phyloP scores from a whole-genome alignment of 495 filamentous ascomycete genomes.

The Melanomma pulvis-pyrius region DNA sequence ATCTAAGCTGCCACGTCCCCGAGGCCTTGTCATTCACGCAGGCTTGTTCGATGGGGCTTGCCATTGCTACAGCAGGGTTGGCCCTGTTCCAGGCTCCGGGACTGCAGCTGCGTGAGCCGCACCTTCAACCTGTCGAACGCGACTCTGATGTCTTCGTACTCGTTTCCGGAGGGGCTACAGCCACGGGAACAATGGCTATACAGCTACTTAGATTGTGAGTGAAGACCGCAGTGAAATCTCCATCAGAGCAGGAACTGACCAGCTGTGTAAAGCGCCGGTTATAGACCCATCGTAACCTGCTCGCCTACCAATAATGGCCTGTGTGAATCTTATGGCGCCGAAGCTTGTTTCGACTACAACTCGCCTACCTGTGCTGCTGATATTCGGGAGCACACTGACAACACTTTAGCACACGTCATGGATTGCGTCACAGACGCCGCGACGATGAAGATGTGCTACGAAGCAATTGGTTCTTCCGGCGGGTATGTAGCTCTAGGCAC shows the following conservation, averaged over 20 bases:
- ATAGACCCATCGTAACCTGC: neutral
- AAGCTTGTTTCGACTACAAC: neutral
- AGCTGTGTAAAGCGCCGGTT: neutral
- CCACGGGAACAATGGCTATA: neutral
- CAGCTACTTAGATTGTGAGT: slow-evolving; percentile 2
- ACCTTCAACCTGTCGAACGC: neutral
- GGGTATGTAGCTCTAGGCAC: neutral
- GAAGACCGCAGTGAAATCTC: neutral
- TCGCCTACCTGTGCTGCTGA: slow-evolving; percentile 3
- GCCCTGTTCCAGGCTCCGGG: neutral
- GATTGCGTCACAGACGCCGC: neutral
- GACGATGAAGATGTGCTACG: neutral
- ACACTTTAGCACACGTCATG: neutral
- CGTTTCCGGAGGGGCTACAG: neutral
- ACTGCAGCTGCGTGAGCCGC: neutral
- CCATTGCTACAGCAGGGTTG: neutral
- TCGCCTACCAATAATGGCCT: neutral
- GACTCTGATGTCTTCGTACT: neutral
- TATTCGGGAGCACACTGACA: neutral
- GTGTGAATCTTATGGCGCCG: slow-evolving; percentile 2
- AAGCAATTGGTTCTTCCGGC: neutral
- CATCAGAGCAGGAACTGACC: neutral
- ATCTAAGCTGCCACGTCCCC: neutral
- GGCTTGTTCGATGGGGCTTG: neutral
- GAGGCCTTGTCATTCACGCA: neutral